These are phyloP conservation scores for Ceratocystis eucalypticola DNA, from an alignment of 2,329 filamentous ascomycete species.

Conservation along the genomic window DNA sequence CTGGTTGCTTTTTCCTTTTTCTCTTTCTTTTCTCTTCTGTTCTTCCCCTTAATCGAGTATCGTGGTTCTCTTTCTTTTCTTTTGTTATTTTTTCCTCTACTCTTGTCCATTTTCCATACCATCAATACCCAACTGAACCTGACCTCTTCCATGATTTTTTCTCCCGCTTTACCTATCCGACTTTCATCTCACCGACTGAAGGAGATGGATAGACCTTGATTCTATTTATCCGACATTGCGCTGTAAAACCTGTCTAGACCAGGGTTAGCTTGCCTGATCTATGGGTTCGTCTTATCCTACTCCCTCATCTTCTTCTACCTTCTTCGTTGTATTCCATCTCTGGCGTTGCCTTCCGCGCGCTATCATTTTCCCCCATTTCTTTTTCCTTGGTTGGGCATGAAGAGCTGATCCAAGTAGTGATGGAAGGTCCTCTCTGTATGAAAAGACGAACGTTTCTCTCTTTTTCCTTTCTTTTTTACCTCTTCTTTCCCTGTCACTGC, in stretches of 20 bases:
- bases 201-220: not conserved
- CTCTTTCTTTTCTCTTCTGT: constrained; percentile 23
- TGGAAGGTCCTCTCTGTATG: constrained; percentile 16
- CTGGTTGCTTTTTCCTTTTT: constrained; percentile 21
- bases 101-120: constrained; percentile 21
- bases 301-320: constrained; percentile 8
- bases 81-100: constrained; percentile 24
- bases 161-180: no score
- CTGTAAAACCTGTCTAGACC: constrained; percentile 1
- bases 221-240: not conserved
- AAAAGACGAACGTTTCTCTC: constrained; percentile 17
- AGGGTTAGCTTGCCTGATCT: not conserved
- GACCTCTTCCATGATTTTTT: constrained; percentile 13
- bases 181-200: not conserved
- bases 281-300: constrained; percentile 10
- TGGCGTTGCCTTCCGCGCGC: not conserved
- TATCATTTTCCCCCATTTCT: not conserved
- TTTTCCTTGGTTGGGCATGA: constrained; percentile 3
- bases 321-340: not conserved
- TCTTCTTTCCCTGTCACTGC: constrained; percentile 6
- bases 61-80: constrained; percentile 19
- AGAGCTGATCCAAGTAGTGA: not conserved
- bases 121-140: constrained; percentile 21
- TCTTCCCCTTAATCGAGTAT: constrained; percentile 21
- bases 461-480: constrained; percentile 9